Evolutionary conservation across 2,329 filamentous ascomycete genomes (phyloP).

Genomic region (Eutypella sp.): DNA sequence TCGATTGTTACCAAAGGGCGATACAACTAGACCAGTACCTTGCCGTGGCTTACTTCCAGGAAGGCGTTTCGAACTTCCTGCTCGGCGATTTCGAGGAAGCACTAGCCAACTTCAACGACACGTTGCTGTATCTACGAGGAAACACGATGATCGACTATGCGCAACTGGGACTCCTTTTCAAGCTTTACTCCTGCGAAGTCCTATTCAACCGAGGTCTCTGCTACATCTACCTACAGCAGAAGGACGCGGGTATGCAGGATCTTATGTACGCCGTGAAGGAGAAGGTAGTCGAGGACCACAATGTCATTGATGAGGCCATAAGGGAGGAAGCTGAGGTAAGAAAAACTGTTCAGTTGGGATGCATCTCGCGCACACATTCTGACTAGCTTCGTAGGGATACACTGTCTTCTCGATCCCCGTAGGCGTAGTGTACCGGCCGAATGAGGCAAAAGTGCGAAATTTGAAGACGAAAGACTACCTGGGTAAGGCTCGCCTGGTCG

Average conservation of each 20-base stretch:
- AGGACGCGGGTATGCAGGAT: conserved; percentile 86
- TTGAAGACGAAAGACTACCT: conserved; percentile 97
- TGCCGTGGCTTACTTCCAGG: conserved; percentile 96
- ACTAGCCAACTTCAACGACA: conserved; percentile 97
- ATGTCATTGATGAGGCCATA: conserved; percentile 97
- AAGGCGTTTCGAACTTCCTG: conserved; percentile 96
- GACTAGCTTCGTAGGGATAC: conserved; percentile 64
- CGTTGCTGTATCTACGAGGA: conserved; percentile 84
- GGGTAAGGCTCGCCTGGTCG: conserved; percentile 89
- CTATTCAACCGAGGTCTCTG: conserved; percentile 95
- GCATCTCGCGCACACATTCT: conserved; percentile 13
- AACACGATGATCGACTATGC: conserved; percentile 99
- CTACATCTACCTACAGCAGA: conserved; percentile 94
- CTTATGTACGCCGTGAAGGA: conserved; percentile 87
- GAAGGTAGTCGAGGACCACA: conserved; percentile 92
- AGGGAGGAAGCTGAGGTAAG: conserved; percentile 83
- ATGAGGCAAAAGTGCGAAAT: conserved; percentile 97
- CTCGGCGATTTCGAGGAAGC: conserved; percentile 97
- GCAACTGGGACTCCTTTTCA: conserved; percentile 90
- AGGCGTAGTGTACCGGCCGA: conserved; percentile 89
- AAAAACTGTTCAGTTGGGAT: not conserved
- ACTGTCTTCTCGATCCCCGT: conserved; percentile 98
- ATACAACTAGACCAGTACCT: conserved; percentile 90
- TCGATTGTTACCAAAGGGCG: conserved; percentile 90
- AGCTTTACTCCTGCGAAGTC: conserved; percentile 94